Percentiles rank a stretch among this genome's conserved stretches.
Evolutionary conservation across 345 rosid species (phyloP).

Genomic region (Populus davidiana): DNA sequence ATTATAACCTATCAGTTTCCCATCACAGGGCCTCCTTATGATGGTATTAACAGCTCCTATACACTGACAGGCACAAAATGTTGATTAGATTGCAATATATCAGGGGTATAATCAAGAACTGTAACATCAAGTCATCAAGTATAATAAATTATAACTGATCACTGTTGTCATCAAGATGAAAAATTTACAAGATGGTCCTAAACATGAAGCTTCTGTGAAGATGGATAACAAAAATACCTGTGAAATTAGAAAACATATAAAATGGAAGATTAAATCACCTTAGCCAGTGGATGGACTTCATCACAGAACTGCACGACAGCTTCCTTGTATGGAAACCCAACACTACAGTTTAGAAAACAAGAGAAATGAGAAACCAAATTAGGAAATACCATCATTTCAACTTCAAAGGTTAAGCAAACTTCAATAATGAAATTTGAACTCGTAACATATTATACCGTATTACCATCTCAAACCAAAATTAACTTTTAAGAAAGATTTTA

Average conservation of each 20-base stretch:
- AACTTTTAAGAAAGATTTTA: too few relatives aligned
- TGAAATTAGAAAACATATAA: not conserved
- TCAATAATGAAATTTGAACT: too few relatives aligned
- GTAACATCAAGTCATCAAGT: not conserved
- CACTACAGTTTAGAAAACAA: conserved; percentile 29
- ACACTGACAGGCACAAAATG: conserved; percentile 31
- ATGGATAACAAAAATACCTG: not conserved
- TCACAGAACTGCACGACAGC: conserved; percentile 52
- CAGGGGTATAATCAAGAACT: not conserved
- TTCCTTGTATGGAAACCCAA: conserved; percentile 57
- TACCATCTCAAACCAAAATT: too few relatives aligned
- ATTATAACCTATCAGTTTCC: conserved; percentile 51
- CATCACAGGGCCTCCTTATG: conserved; percentile 50
- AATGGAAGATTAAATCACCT: conserved; percentile 31
- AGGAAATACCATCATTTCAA: not conserved
- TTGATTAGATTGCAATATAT: not conserved
- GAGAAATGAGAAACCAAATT: conserved; percentile 3
- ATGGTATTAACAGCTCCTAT: conserved; percentile 61
- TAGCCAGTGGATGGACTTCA: conserved; percentile 51
- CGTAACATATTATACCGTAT: too few relatives aligned
- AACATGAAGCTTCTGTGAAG: not conserved
- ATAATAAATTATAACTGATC: not conserved
- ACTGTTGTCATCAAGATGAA: not conserved
- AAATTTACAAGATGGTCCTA: not conserved
- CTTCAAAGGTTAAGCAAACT: too few relatives aligned